Base-by-base conservation (phyloP, 257 asterid species). In the Nicotiana noctiflora region DNA sequence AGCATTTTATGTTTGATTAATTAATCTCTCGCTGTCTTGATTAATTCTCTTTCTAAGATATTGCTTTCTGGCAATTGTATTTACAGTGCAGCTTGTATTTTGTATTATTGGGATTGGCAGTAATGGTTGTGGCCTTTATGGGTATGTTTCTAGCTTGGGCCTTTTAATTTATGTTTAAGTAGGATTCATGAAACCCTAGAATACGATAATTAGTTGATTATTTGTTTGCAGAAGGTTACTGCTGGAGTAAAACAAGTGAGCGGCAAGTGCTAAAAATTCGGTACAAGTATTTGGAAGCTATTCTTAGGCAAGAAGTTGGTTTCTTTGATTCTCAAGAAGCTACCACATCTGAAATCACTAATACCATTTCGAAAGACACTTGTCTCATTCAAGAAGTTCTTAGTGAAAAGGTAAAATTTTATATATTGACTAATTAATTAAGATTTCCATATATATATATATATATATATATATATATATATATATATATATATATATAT, bases 291-390 rank as follows among this genome's bases (percentile, higher is more conserved):
- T 80, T 93, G 91, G 94, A 93, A 82, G 92, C 97, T 6, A 87
- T 93, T 70, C 89, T 93, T 2, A 87, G 94, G 81, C 98, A 93
- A 87, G 98, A 93, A 86, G 97, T 93, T 52, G 98, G 97, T 6
- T 92, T 92, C 89, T 93, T 93, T 81, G 97, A 93, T 84, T 89
- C 94, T 27, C 96, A 93, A 88, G 98, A 93, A 85, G 98, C 97
- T 76, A 90, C 96, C 0, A 89, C 97, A 66, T 91, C 96, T 7
- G 98, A 93, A 81, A 89, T 93, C 86, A 86, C 89, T 19, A 91
- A 90, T 59, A 91, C 93, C 90, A 90, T 93, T 60, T 93, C 97
- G 14, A 92, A 90, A 84, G 98, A 92, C 82, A 88, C 97, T 65
- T 92, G 92, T 57, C 96, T 93, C 83, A 86, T 93, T 2, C 98